Conservation (phyloP, 164 flowering plant species). For the Santalum album region DNA sequence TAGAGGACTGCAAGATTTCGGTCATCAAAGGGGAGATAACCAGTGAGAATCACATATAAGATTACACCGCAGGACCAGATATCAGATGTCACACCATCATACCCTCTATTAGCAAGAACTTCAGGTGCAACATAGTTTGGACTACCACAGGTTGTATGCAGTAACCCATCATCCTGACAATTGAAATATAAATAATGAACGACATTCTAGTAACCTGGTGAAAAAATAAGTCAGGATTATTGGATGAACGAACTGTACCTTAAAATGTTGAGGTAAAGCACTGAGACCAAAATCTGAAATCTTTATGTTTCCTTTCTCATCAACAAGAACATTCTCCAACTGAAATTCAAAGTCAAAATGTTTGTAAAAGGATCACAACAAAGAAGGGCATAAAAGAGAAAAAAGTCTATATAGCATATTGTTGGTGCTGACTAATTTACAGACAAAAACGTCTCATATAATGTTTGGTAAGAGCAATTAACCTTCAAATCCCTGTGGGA, state of each 20-base stretch:
- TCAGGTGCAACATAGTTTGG: constrained; percentile 99
- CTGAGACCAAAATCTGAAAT: constrained; percentile 95
- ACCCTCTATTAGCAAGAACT: constrained; percentile 80
- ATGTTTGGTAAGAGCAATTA: background rate
- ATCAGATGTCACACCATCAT: constrained; percentile 79
- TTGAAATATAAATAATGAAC: background rate
- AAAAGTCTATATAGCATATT: no score
- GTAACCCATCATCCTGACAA: constrained; percentile 69
- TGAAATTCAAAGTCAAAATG: constrained; percentile 11
- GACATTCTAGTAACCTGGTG: background rate
- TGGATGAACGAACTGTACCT: constrained; percentile 31
- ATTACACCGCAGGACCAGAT: constrained; percentile 97
- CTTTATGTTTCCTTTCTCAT: constrained; percentile 76
- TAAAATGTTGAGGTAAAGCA: constrained; percentile 86
- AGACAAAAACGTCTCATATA: no score
- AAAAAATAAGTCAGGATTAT: background rate
- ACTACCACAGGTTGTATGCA: constrained; percentile 97
- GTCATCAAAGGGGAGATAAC: constrained; percentile 89
- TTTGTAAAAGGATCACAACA: no score
- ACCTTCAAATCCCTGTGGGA: constrained; percentile 95
- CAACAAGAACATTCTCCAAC: constrained; percentile 89
- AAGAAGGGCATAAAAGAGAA: no score
- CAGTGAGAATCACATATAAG: constrained; percentile 72
- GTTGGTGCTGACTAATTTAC: background rate
- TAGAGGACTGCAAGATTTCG: constrained; percentile 85